Evolutionary conservation across 2,329 filamentous ascomycete genomes (phyloP), one percentile per base, ranked within the genome.

Genomic region (Ophiostoma novo-ulmi): DNA sequence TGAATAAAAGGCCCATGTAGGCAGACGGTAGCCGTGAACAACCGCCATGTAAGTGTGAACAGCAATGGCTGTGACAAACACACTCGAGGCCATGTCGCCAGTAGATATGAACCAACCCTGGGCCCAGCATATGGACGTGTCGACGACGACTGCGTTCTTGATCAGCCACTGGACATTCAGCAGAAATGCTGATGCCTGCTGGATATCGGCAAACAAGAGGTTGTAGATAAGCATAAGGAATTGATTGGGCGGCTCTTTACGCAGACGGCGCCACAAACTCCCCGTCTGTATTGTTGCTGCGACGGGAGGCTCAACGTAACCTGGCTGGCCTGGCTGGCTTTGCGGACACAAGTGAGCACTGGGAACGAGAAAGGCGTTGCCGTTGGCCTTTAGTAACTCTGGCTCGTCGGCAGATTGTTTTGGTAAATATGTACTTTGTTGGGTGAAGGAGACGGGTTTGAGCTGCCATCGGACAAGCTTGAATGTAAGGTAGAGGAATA

Each of bases 191-290:
- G 86, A 77, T 8, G 87, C 83, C 75, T 91, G 89, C 75, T 89
- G 86, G 70, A 90, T 83, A 74, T 92, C 89, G 71, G 89, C 89
- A 31, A 90, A 79, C 5, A 92, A 80, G 0, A 92, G 83, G 76
- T 91, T 91, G 77, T 90, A 86, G 71, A 91, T 89, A 5, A 92
- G 81, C 0, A 91, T 81, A 38, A 91, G 82, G 75, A 91, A 90
- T 77, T 91, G 89, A 74, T 91, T 91, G 0, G 83, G 83, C 6
- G 81, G 79, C 26, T 80, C 78, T 55, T 76, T 77, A 68, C 76
- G 74, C 36, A 76, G 68, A 14, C 76, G 75, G n/a, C 72, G 65
- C 39, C 73, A 72, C 44, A 78, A 71, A 11, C 69, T 55, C 31
- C 74, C 71, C 39, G 61, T 63, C 5, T n/a, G 35, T 8, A 11